A percentile compares a stretch with the other conserved stretches of the same genome.
Evolutionary conservation across 768 basidiomycete species (phyloP).

Genomic region (Mycena floridula): DNA sequence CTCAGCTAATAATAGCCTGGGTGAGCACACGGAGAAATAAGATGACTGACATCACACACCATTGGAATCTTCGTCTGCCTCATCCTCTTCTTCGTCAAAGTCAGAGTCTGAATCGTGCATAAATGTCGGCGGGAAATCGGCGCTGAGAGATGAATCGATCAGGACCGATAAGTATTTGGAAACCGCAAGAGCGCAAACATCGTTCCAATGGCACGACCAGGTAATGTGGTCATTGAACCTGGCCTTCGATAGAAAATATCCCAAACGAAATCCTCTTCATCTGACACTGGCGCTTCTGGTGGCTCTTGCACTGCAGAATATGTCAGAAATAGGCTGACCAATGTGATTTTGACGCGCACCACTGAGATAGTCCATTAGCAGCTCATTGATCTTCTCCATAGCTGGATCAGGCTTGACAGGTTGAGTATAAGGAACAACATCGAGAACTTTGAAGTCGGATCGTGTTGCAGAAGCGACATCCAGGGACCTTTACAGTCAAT

Average conservation of each 20-base stretch:
- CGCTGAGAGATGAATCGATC: conserved; percentile 28
- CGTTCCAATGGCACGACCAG: conserved; percentile 44
- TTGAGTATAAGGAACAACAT: conserved; percentile 47
- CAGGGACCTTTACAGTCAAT: not conserved
- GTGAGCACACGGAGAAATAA: not conserved
- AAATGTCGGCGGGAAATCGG: conserved; percentile 55
- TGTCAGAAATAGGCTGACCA: not conserved
- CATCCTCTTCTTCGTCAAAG: conserved; percentile 65
- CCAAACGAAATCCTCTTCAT: conserved; percentile 66
- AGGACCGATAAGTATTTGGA: not conserved
- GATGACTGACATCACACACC: conserved; percentile 33
- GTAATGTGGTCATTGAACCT: conserved; percentile 46
- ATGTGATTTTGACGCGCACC: conserved; percentile 29
- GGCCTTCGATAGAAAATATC: conserved; percentile 78
- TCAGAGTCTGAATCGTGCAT: conserved; percentile 52
- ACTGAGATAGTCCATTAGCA: conserved; percentile 71
- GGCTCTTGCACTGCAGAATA: conserved; percentile 22
- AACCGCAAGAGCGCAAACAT: conserved; percentile 36
- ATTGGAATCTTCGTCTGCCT: conserved; percentile 82
- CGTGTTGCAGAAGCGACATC: not conserved
- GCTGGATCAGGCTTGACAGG: conserved; percentile 42
- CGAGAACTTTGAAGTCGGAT: conserved; percentile 61
- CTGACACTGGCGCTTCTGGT: conserved; percentile 8
- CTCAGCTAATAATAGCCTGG: conserved; percentile 42
- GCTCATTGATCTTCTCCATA: conserved; percentile 71